A percentile compares a stretch with the other conserved stretches of the same genome.
Evolutionary conservation across 208 protist species (phyloP).

Genomic region (Crithidia fasciculata): DNA sequence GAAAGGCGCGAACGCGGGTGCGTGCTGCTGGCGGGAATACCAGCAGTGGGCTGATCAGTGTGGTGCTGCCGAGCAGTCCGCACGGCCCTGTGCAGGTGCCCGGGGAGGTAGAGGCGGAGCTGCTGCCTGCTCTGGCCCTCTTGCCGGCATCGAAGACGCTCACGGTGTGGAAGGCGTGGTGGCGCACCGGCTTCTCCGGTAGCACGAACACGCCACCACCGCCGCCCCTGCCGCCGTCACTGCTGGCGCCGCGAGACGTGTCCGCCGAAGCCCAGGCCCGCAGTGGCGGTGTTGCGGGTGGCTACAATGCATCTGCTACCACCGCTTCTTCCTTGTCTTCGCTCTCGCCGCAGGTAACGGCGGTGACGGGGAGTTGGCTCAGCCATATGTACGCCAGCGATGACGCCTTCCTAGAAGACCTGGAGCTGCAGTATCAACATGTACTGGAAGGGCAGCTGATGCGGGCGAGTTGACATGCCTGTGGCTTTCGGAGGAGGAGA

Average conservation of each 20-base stretch:
- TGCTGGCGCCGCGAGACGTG: not conserved
- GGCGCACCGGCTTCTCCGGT: slow-evolving; percentile 9
- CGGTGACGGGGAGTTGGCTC: slow-evolving; percentile 25
- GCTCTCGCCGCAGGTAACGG: slow-evolving; percentile 13
- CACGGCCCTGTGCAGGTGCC: not conserved
- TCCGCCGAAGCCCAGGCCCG: too few species aligned
- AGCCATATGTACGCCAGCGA: slow-evolving; percentile 13
- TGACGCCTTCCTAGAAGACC: slow-evolving; percentile 11
- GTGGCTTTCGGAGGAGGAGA: too few species aligned
- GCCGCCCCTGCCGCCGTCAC: not conserved
- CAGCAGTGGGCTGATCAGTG: slow-evolving; percentile 23
- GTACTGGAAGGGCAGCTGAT: slow-evolving; percentile 15
- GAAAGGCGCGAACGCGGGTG: not conserved
- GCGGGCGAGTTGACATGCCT: too few species aligned
- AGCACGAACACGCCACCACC: not conserved
- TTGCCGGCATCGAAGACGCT: slow-evolving; percentile 23
- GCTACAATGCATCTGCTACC: too few species aligned
- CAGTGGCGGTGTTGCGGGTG: too few species aligned
- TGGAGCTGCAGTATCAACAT: slow-evolving; percentile 22
- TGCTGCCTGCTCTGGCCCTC: slow-evolving; percentile 21
- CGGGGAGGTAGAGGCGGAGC: slow-evolving; percentile 28
- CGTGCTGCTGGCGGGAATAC: not conserved
- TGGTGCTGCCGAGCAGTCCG: slow-evolving; percentile 11
- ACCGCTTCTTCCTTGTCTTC: not conserved
- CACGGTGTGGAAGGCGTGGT: slow-evolving; percentile 28